Evolutionary conservation across 1,284 basidiomycete species (phyloP), one percentile per base, ranked within the genome.

Genomic region (Gomphus sp.): DNA sequence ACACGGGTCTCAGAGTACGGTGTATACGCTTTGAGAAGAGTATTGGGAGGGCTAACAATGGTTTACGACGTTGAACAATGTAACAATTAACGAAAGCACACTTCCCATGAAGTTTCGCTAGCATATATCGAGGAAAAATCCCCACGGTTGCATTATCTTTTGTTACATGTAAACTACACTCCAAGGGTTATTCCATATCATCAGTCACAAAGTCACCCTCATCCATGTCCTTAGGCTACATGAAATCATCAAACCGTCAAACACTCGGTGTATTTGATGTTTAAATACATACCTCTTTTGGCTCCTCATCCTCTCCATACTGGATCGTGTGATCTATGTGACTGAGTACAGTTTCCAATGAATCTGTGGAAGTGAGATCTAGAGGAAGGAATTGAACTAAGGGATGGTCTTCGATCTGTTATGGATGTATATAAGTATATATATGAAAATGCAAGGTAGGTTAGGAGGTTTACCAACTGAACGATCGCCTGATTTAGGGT

Each of bases 241-340:
- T 58, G 51, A 41, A 22, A 37, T 37, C 59, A 43, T n/a, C 43
- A 25, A 36, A 71, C 63, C 61, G 28, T 11, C 37, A 43, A 45
- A 58, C 31, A 12, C 25, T 36, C 10, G 39, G 41, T 28, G 49
- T 49, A 59, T 2, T 9, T 18, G 41, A 9, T 41, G 16, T n/a
- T 49, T 51, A 48, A 31, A 31, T 31, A 67, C 78, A 60, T 65
- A 89, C 89, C 82, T 91, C 89, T 75, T 87, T 91, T 25, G 92
- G 93, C 68, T 95, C 92, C 68, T 95, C 92, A 62, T 93, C 91
- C 74, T 95, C 92, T 50, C 92, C 93, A 66, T 95, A 98, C 71
- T 98, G 95, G 84, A 98, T 92, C 62, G 93, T 89, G 67, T 95
- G 95, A 74, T 99, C 97, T 60, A 99, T 90, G 70, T 98, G 94